Percentiles rank a stretch among this genome's conserved stretches.
These are phyloP conservation scores for Fusarium newnesense DNA, from an alignment of 2,329 filamentous ascomycete genomes.

Conservation along the genomic window DNA sequence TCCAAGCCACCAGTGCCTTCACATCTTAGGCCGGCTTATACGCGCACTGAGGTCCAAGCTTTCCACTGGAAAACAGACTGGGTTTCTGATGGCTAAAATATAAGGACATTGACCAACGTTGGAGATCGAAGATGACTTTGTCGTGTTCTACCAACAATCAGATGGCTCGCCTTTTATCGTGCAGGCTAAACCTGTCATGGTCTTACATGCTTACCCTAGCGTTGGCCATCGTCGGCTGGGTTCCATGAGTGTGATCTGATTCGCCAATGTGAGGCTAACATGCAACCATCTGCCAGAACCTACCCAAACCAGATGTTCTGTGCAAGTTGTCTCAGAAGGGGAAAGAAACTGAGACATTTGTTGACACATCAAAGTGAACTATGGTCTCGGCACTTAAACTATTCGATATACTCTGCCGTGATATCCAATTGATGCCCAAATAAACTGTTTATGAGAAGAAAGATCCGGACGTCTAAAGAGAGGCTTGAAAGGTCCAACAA, in stretches of 20 bases:
- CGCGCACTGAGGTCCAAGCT: neutral
- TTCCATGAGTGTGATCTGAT: conserved; percentile 13
- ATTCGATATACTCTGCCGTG: neutral
- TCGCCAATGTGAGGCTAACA: conserved; percentile 22
- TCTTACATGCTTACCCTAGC: conserved; percentile 35
- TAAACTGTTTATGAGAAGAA: neutral
- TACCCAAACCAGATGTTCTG: conserved; percentile 9
- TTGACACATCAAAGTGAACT: conserved; percentile 7
- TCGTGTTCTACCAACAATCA: neutral
- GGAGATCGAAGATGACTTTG: conserved; percentile 2
- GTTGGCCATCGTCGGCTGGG: conserved; percentile 18
- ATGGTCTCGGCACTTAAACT: conserved; percentile 2
- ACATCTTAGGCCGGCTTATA: neutral
- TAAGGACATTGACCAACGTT: neutral
- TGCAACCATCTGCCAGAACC: conserved; percentile 15
- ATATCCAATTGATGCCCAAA: neutral
- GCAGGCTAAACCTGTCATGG: conserved; percentile 33
- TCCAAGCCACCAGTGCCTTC: conserved; percentile 11
- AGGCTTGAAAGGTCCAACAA: neutral
- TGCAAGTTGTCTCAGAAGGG: neutral
- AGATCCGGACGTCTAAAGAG: neutral
- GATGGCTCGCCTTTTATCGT: conserved; percentile 9
- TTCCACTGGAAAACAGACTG: neutral
- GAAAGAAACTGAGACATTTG: neutral
- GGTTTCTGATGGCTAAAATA: neutral